Percentiles rank a stretch among this genome's conserved stretches.
Evolutionary conservation across 148 eudicot genomes (phyloP).

Genomic region (Chenopodium berlandieri): DNA sequence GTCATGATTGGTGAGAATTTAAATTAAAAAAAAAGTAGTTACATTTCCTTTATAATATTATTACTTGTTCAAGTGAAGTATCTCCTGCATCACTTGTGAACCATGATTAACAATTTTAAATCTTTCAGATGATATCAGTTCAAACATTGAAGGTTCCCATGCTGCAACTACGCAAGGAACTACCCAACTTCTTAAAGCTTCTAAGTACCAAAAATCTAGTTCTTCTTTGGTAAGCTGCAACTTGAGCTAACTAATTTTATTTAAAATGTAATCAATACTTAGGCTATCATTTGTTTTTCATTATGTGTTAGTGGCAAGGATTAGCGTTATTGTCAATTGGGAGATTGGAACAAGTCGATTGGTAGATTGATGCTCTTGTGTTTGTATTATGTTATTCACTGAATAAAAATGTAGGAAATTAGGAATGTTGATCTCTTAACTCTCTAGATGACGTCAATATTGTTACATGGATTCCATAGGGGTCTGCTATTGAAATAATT

Average conservation of each 20-base stretch:
- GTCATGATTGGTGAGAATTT: conserved; percentile 53
- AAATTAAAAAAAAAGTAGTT: no score
- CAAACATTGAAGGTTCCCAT: conserved; percentile 70
- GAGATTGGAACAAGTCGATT: not conserved
- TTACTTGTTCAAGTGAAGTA: no score
- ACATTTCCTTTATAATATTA: no score
- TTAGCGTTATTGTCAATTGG: not conserved
- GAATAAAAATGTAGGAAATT: not conserved
- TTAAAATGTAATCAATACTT: not conserved
- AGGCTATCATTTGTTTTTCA: not conserved
- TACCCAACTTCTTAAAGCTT: conserved; percentile 74
- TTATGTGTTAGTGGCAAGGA: not conserved
- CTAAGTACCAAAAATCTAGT: conserved; percentile 82
- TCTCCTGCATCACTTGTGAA: not conserved
- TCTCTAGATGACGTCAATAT: not conserved
- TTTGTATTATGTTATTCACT: not conserved
- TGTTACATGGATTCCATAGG: not conserved
- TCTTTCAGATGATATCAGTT: conserved; percentile 67
- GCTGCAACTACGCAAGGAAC: conserved; percentile 77
- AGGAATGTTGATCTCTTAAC: not conserved
- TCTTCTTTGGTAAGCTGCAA: conserved; percentile 68
- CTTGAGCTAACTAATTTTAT: not conserved
- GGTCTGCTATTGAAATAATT: not conserved
- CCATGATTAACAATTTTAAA: not conserved
- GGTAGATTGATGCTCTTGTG: not conserved